Base-by-base conservation (phyloP, 305 asterid species). In the Fraxinus baroniana region DNA sequence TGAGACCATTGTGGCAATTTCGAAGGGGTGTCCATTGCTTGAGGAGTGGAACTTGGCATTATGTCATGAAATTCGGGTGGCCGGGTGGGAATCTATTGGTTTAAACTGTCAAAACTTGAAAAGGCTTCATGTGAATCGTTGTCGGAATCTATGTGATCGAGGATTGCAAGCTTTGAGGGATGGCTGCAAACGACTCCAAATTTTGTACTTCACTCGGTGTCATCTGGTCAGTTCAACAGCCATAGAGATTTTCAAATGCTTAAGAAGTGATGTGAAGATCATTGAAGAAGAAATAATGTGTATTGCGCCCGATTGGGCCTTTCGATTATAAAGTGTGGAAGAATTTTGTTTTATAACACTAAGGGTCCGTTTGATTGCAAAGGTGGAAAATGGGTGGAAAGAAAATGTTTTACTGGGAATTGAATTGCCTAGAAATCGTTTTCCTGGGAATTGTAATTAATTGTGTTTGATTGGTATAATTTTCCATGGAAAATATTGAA, bases 21-120 rank as follows among this genome's bases (percentile, higher is more conserved):
- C 97, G 0, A 82, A 80, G 37, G 93, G 92, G 18, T 93, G 97
- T 55, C 93, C 97, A 0, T 46, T 87, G 49, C 91, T 93, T 2
- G 81, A 85, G 44, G 97, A 92, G 52, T 94, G 97, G 97, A 94
- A 91, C 90, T 80, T 94, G 81, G 91, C 95, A 7, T 55, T 87
- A 37, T 94, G 98, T 78, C 92, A 92, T 68, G 97, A 88, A 81
- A 80, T 93, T 32, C 80, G 79, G 32, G 28, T 83, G 6, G 76
- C 76, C 0, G 97, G 97, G 30, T 94, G 97, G 97, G 88, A 84
- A 62, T 83, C 94, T 33, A 88, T 94, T 2, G 94, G 91, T 37
- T 24, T 76, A 1, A 76, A 88, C 62, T 92, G 97, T 18, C 49
- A 73, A 70, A 84, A 82, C 44, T 84, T 94, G 90, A 84, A 88